phyloP scores from a whole-genome alignment of 108 stramenopile species.

The Cyclotella cryptica region DNA sequence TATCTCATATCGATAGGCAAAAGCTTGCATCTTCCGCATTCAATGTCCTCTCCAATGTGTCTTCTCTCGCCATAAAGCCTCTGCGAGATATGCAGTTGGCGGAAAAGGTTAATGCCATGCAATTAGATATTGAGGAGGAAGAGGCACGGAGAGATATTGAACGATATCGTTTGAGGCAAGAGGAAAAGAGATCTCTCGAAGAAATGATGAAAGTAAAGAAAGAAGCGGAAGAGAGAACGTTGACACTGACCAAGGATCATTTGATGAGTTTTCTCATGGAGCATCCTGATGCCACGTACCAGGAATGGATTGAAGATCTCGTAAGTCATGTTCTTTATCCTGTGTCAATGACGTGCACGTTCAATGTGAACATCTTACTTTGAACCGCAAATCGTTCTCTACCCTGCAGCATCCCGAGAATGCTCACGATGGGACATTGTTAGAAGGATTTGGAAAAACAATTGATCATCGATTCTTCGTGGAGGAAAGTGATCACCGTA shows the following conservation, averaged over 20 bases:
- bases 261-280: conserved; percentile 23
- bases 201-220: conserved; percentile 55
- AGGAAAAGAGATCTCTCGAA: conserved; percentile 61
- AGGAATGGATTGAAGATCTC: conserved; percentile 75
- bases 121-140: conserved; percentile 71
- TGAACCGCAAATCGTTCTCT: not conserved
- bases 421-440: conserved; percentile 49
- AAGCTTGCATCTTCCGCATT: conserved; percentile 32
- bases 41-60: conserved; percentile 32
- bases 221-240: conserved; percentile 63
- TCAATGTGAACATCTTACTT: not conserved
- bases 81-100: conserved; percentile 59
- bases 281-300: conserved; percentile 67
- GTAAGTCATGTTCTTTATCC: not conserved
- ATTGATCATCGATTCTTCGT: conserved; percentile 85
- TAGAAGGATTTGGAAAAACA: conserved; percentile 52
- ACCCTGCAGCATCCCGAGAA: conserved; percentile 74
- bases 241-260: conserved; percentile 55
- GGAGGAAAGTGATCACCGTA: conserved; percentile 73
- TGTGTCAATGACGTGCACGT: not conserved
- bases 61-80: conserved; percentile 42
- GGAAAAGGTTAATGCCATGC: conserved; percentile 63
- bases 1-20: conserved; percentile 30
- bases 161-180: conserved; percentile 48
- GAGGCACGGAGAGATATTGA: conserved; percentile 53